Evolutionary conservation across 306 rosid genomes (phyloP), one percentile per base, ranked within the genome.

Genomic region (Trichosanthes cucumerina): DNA sequence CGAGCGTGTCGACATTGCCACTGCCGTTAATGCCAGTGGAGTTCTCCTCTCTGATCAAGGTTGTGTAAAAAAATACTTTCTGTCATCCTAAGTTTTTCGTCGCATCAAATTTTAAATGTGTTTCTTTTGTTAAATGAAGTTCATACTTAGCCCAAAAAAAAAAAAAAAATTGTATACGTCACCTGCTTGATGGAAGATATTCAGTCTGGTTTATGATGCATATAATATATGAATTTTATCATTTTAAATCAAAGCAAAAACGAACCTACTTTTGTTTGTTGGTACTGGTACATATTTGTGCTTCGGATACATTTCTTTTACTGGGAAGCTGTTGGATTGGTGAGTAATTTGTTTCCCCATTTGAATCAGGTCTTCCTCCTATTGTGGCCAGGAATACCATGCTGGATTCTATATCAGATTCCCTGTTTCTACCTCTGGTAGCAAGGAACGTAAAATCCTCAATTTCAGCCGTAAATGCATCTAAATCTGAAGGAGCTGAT

Each of bases 21-120:
- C 99, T 31, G 97, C 99, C 1, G 93, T 93, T 7, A 77, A 79
- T 18, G 92, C 96, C 28, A 82, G 85, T 53, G 97, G 97, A n/a
- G 96, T 92, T 80, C 56, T 95, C 39, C 99, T 92, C 79, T 92
- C 99, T 57, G 97, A 95, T 72, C 90, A 91, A 92, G 99, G 98
- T 91, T 18, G 60, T 26, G 26, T 46, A 3, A 19, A 16, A 44
- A 46, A n/a, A 64, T 14, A 18, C 49, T 66, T 8, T 26, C 34
- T 41, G 36, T 44, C n/a, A 16, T 34, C n/a, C 23, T 36, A 36
- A 65, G 6, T 0, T 36, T 18, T 38, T 65, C 49, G 73, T 38
- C 15, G 52, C 19, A 0, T 68, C 52, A 21, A 41, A 41, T 41
- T 41, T 39, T 68, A 10, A 10, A 12, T n/a, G 24, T 3, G 73